Base-by-base conservation (phyloP, 2,329 filamentous ascomycete species). In the Aaosphaeria arxii region DNA sequence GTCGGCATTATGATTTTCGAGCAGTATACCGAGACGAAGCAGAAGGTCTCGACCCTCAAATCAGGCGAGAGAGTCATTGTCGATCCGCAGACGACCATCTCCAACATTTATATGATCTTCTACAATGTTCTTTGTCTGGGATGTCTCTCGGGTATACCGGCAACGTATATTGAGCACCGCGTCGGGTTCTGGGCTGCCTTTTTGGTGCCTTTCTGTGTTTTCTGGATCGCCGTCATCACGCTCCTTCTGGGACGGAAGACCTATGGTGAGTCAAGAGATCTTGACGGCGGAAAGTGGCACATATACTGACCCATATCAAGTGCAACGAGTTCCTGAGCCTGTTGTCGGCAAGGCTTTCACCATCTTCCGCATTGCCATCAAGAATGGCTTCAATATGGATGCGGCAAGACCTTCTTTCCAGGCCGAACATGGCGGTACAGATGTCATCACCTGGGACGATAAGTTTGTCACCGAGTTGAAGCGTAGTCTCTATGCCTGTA, bases 111-210 rank as follows among this genome's bases (percentile, higher is more conserved):
- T 55, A 58, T 66, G 24, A 66, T 64, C 50, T 68, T 65, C 42
- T 68, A 67, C 49, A 48, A 65, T 24, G 46, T 67, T 24, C 63
- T 67, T 53, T 65, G 67, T 53, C 54, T 56, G 80, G 69, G 69
- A 5, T 66, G 63, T 4, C 57, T 70, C 24, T 57, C 64, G 33
- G n/a, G 7, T n/a, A 7, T 36, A 6, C 64, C 64, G 30, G 67
- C 67, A 29, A 43, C 71, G 11, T 58, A 58, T 9, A 71, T 71
- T 68, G 66, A 71, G 46, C 60, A 66, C 46, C 67, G 63, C 35
- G 80, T 88, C 40, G 86, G 87, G 7, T 91, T 88, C 75, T 91
- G 83, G 82, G 76, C 88, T 9, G 80, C 86, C 1, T 90, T 78
- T 58, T 66, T 85, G 29, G 69, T 86, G 43, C 78, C 80, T 46